Evolutionary conservation across 345 rosid species (phyloP).

Genomic region (Noccaea caerulescens): DNA sequence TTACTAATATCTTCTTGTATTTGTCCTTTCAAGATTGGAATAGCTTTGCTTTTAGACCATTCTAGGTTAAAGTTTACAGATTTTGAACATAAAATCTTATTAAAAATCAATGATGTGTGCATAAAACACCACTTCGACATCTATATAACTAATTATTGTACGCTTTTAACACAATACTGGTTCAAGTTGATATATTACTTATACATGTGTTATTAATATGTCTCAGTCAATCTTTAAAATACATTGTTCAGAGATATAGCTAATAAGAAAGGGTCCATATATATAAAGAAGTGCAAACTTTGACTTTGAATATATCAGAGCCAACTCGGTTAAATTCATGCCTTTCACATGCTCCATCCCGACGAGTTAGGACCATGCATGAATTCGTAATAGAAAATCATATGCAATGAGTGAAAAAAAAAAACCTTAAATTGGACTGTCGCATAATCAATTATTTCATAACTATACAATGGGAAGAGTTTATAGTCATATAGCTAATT

Average conservation of each 20-base stretch:
- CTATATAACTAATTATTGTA: slow-evolving; percentile 1
- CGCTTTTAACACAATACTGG: slow-evolving; percentile 2
- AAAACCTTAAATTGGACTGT: not conserved
- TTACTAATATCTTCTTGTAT: slow-evolving; percentile 22
- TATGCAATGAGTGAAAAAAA: slow-evolving; percentile 12
- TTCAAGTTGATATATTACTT: slow-evolving; percentile 4
- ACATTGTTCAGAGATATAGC: slow-evolving; percentile 16
- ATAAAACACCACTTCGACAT: slow-evolving; percentile 1
- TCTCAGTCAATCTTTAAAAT: slow-evolving; percentile 26
- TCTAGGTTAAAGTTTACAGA: slow-evolving; percentile 30
- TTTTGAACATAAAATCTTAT: slow-evolving; percentile 10
- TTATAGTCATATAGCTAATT: not conserved
- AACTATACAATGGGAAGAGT: not conserved
- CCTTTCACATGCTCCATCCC: slow-evolving; percentile 1
- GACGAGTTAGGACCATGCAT: slow-evolving; percentile 22
- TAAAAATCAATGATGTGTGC: not conserved
- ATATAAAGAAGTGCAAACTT: slow-evolving; percentile 25
- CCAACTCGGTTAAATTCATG: slow-evolving; percentile 16
- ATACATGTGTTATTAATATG: slow-evolving; percentile 23
- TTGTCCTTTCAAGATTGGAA: slow-evolving; percentile 44
- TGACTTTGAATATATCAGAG: slow-evolving; percentile 29
- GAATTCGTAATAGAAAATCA: slow-evolving; percentile 1
- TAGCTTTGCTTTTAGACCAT: slow-evolving; percentile 39
- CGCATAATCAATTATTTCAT: slow-evolving; percentile 1
- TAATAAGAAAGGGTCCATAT: slow-evolving; percentile 26